Evolutionary conservation across 169 alveolate genomes (phyloP).

Genomic region (Cryptosporidium felis): DNA sequence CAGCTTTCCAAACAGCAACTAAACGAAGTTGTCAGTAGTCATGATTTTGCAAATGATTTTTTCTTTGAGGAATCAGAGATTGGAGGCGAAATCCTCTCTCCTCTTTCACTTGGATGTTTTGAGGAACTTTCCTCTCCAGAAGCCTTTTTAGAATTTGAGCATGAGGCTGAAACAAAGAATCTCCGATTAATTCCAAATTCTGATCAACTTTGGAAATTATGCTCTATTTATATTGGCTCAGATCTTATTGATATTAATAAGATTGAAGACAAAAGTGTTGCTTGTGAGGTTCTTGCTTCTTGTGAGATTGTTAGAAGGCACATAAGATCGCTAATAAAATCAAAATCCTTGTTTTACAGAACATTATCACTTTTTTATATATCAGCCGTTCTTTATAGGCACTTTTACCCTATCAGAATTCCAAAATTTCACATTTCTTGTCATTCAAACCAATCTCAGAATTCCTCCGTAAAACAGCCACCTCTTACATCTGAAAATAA

Average conservation of each 20-base stretch:
- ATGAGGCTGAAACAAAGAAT: background rate
- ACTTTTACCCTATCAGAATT: slow-evolving; percentile 30
- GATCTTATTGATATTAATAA: background rate
- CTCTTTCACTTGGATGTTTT: slow-evolving; percentile 44
- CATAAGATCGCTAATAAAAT: background rate
- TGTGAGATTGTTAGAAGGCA: slow-evolving; percentile 38
- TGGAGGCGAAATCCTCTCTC: slow-evolving; percentile 47
- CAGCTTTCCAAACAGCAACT: slow-evolving; percentile 1
- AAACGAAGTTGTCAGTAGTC: background rate
- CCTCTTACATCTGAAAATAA: too few relatives aligned
- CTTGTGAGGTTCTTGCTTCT: slow-evolving; percentile 31
- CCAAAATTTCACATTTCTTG: too few relatives aligned
- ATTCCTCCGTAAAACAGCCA: too few relatives aligned
- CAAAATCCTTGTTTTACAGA: slow-evolving; percentile 12
- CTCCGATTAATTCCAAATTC: too few relatives aligned
- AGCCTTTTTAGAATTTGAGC: slow-evolving; percentile 25
- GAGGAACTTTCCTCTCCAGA: slow-evolving; percentile 63
- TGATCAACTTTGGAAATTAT: background rate
- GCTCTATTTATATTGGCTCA: slow-evolving; percentile 10
- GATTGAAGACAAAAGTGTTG: slow-evolving; percentile 24
- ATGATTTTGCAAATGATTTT: background rate
- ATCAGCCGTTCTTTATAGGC: slow-evolving; percentile 63
- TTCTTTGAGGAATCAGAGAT: background rate
- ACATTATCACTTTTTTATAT: slow-evolving; percentile 25
- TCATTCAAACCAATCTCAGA: too few relatives aligned